phyloP scores from a whole-genome alignment of 2,329 filamentous ascomycete species.

The Colletotrichum musae region DNA sequence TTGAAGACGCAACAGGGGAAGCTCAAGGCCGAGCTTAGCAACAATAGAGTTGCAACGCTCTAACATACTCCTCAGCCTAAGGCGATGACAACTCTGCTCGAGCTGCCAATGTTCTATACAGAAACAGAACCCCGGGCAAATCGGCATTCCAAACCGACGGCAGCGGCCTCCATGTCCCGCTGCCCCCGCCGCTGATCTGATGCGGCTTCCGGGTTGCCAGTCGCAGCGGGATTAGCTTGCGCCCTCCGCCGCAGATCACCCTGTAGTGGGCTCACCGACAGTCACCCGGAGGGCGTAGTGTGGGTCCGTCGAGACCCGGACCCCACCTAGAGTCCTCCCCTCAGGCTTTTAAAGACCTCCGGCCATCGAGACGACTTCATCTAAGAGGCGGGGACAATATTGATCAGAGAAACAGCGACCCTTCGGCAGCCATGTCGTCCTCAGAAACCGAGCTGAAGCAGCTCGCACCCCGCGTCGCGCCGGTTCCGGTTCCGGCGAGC shows the following conservation, averaged over 20 bases:
- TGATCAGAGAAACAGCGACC: not conserved
- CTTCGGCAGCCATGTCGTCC: constrained; percentile 10
- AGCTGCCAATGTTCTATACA: not conserved
- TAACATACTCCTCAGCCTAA: not conserved
- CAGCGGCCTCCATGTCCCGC: not conserved
- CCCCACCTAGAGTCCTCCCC: constrained; percentile 6
- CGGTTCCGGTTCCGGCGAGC: not conserved
- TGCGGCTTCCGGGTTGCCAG: no score
- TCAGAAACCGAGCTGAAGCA: constrained; percentile 29
- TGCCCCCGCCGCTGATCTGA: not conserved
- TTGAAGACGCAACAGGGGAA: no score
- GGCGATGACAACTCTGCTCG: not conserved
- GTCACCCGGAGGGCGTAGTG: constrained; percentile 29
- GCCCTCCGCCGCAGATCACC: constrained; percentile 6
- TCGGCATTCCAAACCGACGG: not conserved
- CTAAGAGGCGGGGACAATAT: no score
- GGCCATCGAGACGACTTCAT: not conserved
- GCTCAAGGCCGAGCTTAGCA: no score
- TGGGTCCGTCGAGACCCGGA: constrained; percentile 6
- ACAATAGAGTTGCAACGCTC: no score
- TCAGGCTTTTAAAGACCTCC: constrained; percentile 13
- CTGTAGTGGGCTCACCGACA: constrained; percentile 1
- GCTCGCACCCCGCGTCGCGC: constrained; percentile 7
- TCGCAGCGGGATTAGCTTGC: constrained; percentile 5
- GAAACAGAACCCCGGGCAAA: not conserved